Percentiles rank a stretch among this genome's conserved stretches.
Conservation (phyloP, 306 rosid genomes). For the Lagenaria siceraria region DNA sequence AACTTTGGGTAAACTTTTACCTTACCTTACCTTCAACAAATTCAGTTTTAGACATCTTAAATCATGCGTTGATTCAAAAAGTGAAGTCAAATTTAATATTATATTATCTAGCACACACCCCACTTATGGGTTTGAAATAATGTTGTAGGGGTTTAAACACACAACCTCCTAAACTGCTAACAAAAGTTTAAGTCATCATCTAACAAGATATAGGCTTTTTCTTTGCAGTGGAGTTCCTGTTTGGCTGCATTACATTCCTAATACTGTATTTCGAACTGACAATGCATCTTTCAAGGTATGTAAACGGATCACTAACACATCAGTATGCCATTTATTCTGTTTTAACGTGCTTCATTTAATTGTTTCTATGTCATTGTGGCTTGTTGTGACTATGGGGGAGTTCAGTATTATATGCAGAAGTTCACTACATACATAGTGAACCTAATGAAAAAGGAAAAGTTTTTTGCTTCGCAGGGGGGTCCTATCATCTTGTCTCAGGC, state of each 20-base stretch:
- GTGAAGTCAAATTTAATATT: no score
- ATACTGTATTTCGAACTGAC: slow-evolving; percentile 79
- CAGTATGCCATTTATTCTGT: no score
- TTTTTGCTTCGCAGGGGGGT: slow-evolving; percentile 88
- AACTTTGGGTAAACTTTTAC: slow-evolving; percentile 32
- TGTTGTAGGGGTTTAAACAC: no score
- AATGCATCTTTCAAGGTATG: slow-evolving; percentile 72
- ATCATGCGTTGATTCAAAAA: no score
- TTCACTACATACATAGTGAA: slow-evolving; percentile 71
- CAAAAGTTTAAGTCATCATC: no score
- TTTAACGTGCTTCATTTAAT: neutral
- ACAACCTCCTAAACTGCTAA: no score
- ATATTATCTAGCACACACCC: no score
- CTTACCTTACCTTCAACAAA: no score
- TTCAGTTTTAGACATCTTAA: no score
- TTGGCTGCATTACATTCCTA: slow-evolving; percentile 86
- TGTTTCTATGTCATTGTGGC: slow-evolving; percentile 9
- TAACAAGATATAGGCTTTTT: no score
- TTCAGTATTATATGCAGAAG: slow-evolving; percentile 72
- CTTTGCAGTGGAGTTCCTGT: slow-evolving; percentile 84
- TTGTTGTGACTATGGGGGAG: slow-evolving; percentile 12
- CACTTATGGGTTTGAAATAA: no score
- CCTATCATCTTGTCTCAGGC: slow-evolving; percentile 95
- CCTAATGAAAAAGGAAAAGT: slow-evolving; percentile 84
- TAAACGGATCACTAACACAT: neutral